Percentiles rank a stretch among this genome's conserved stretches.
Conservation (phyloP, 768 basidiomycete species). For the Xerocomellus dryophilus region DNA sequence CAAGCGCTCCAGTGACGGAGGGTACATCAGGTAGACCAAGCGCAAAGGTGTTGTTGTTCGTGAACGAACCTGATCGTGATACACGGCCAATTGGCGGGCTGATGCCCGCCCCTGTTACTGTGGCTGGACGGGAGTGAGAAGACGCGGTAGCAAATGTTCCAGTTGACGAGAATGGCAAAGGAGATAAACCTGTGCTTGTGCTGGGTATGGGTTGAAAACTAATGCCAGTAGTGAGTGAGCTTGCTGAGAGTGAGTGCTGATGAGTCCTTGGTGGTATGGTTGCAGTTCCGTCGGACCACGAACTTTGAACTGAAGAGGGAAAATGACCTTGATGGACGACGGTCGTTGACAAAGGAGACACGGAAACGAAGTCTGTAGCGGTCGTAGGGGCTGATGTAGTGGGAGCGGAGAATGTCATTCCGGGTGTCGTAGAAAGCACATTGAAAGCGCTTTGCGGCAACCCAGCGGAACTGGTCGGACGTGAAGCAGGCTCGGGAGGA, state of each 20-base stretch:
- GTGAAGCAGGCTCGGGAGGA: slow-evolving; percentile 28
- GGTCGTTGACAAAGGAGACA: slow-evolving; percentile 20
- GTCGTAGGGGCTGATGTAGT: slow-evolving; percentile 18
- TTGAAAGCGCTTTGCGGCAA: slow-evolving; percentile 23
- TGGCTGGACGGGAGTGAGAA: slow-evolving; percentile 23
- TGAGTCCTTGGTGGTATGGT: slow-evolving; percentile 30
- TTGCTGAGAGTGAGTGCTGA: slow-evolving; percentile 32
- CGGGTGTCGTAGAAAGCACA: slow-evolving; percentile 18
- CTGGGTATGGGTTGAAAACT: slow-evolving; percentile 35
- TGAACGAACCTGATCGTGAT: slow-evolving; percentile 57
- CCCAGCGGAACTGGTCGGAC: slow-evolving; percentile 33
- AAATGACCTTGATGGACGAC: slow-evolving; percentile 26
- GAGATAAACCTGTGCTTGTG: slow-evolving; percentile 28
- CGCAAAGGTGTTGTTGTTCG: slow-evolving; percentile 40
- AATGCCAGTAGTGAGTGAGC: slow-evolving; percentile 25
- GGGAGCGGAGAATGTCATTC: slow-evolving; percentile 17
- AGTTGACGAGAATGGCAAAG: slow-evolving; percentile 30
- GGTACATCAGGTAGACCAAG: slow-evolving; percentile 36
- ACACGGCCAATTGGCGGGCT: slow-evolving; percentile 47
- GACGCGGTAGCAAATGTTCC: slow-evolving; percentile 31
- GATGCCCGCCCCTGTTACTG: slow-evolving; percentile 24
- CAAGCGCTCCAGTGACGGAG: slow-evolving; percentile 25
- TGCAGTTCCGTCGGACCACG: slow-evolving; percentile 32
- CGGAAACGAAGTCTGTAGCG: slow-evolving; percentile 24
- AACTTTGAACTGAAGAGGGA: slow-evolving; percentile 24